Evolutionary conservation across 116 monocot genomes (phyloP), one percentile per base, ranked within the genome.

Genomic region (Iris pallida): DNA sequence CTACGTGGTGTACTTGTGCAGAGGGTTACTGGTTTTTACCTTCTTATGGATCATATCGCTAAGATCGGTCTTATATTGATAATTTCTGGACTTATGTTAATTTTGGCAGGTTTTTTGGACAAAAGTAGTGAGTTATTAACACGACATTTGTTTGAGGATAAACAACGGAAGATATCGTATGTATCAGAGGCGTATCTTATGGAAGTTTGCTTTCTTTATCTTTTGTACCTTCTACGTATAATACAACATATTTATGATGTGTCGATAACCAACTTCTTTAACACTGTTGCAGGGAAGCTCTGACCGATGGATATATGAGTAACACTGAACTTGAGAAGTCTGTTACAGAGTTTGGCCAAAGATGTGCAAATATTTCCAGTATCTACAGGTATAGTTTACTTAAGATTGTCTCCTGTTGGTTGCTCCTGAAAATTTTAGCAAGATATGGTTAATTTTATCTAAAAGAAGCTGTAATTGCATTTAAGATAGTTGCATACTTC

Each of bases 351-450:
- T 85, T 89, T 76, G 79, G 80, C 58, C 75, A 74, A 56, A 86
- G 86, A 73, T 96, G 92, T 68, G 40, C 66, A 59, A 81, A 91
- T 76, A 89, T 96, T 53, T 89, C 92, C 42, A 82, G 73, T 55
- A 73, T 82, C 19, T 96, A 96, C 81, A 96, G 92, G 95, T 91
- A 78, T 56, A 40, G 72, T 77, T 53, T 67, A 53, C 68, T 41
- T 48, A 13, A 53, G 17, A n/a, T 54, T 52, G n/a, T 44, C 18
- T 56, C 41, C 0, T 55, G 11, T 18, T 52, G 47, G 47, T 66
- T 13, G 40, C 17, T 18, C 53, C 45, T 43, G 42, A 42, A 16
- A 20, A 11, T 30, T 30, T 30, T 30, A 30, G 30, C 30, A 30
- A 30, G 30, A 30, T 30, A 30, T 30, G 30, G 30, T 30, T 30